Percentiles rank a stretch among this genome's conserved stretches.
Conservation (phyloP, 1,284 basidiomycete genomes). For the Papiliotrema flavescens region DNA sequence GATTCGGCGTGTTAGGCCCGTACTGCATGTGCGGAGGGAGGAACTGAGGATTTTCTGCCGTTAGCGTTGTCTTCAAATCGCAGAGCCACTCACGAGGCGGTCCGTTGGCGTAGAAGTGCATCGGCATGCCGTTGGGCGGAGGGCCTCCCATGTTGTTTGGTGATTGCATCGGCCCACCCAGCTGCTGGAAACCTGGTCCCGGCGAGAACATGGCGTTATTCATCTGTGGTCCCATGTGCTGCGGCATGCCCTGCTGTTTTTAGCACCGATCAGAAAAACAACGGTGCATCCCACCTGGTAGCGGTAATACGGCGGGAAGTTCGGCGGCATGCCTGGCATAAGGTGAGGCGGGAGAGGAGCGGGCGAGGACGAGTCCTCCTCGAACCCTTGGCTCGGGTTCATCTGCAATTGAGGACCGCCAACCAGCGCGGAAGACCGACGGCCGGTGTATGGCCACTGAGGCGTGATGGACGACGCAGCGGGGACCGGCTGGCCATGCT, state of each 20-base stretch:
- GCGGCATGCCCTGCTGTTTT: slow-evolving; percentile 33
- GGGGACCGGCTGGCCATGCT: slow-evolving; percentile 67
- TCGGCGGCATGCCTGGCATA: slow-evolving; percentile 31
- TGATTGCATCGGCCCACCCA: slow-evolving; percentile 12
- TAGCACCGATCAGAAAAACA: background rate
- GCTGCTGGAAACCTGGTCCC: slow-evolving; percentile 27
- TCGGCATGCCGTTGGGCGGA: slow-evolving; percentile 34
- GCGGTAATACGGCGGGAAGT: slow-evolving; percentile 33
- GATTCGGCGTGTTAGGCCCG: slow-evolving; percentile 25
- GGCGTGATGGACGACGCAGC: slow-evolving; percentile 66
- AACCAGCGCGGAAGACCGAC: slow-evolving; percentile 58
- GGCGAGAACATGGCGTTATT: slow-evolving; percentile 38
- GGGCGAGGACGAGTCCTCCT: slow-evolving; percentile 20
- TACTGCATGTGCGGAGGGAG: slow-evolving; percentile 40
- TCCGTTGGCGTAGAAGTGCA: slow-evolving; percentile 29
- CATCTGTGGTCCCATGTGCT: slow-evolving; percentile 24
- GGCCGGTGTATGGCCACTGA: slow-evolving; percentile 83
- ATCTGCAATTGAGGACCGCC: too few relatives aligned
- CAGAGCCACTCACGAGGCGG: slow-evolving; percentile 23
- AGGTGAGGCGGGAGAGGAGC: slow-evolving; percentile 15
- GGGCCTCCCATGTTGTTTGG: slow-evolving; percentile 22
- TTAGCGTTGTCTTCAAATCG: slow-evolving; percentile 5
- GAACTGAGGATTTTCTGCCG: slow-evolving; percentile 33
- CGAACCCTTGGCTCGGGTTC: slow-evolving; percentile 8
- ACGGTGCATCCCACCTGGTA: slow-evolving; percentile 21